These are phyloP conservation scores for Calocybe cyanea DNA, from an alignment of 768 basidiomycete species.

Conservation along the genomic window DNA sequence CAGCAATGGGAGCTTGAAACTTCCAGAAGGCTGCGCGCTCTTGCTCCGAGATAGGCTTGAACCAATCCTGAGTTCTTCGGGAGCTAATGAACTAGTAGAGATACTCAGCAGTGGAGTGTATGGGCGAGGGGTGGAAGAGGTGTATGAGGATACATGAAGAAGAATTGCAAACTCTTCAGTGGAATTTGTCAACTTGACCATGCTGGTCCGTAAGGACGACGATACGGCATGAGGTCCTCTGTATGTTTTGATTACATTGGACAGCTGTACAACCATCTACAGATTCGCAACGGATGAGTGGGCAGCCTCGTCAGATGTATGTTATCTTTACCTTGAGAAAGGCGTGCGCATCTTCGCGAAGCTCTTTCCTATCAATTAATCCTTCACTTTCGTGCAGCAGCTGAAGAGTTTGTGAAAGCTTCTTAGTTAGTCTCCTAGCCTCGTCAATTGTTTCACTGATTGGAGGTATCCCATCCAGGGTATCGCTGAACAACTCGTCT, in stretches of 20 bases:
- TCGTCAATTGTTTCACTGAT: constrained; percentile 51
- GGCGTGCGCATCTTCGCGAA: constrained; percentile 74
- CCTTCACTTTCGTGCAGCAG: constrained; percentile 54
- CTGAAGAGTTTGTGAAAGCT: constrained; percentile 55
- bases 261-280: constrained; percentile 74
- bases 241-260: constrained; percentile 66
- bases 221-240: constrained; percentile 53
- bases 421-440: constrained; percentile 63
- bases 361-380: constrained; percentile 50
- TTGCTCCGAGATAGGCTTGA: constrained; percentile 57
- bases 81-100: constrained; percentile 22
- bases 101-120: constrained; percentile 55
- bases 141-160: constrained; percentile 80
- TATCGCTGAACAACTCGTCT: constrained; percentile 58
- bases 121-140: constrained; percentile 52
- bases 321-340: constrained; percentile 73
- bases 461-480: constrained; percentile 36
- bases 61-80: constrained; percentile 48
- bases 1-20: constrained; percentile 32
- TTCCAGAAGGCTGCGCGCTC: constrained; percentile 46
- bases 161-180: constrained; percentile 88
- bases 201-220: constrained; percentile 59
- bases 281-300: constrained; percentile 1
- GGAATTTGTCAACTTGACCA: constrained; percentile 74
- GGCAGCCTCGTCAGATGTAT: background rate